Percentiles rank a stretch among this genome's conserved stretches.
phyloP scores from a whole-genome alignment of 1,284 basidiomycete species.

The Puccinia horiana region DNA sequence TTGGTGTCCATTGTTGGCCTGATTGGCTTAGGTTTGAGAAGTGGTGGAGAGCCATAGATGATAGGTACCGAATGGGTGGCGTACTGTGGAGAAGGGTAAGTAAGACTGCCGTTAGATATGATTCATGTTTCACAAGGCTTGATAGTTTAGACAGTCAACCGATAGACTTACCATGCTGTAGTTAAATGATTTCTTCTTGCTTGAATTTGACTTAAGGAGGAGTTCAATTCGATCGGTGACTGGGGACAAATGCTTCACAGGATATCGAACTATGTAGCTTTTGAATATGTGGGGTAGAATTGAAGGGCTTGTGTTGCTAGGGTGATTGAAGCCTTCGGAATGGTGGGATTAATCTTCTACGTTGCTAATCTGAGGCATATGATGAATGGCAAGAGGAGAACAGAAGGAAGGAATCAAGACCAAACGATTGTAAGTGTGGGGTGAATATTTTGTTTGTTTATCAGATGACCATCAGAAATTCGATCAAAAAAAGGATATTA shows the following conservation, averaged over 20 bases:
- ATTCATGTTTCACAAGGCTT: background rate
- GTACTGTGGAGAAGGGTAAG: background rate
- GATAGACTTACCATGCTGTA: background rate
- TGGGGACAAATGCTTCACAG: background rate
- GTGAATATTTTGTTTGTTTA: background rate
- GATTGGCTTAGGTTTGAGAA: conserved; percentile 15
- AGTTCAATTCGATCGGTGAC: background rate
- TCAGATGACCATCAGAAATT: background rate
- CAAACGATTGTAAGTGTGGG: conserved; percentile 13
- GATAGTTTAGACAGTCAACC: background rate
- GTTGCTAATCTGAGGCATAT: background rate
- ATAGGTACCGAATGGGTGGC: background rate
- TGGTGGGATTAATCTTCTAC: background rate
- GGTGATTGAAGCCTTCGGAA: background rate
- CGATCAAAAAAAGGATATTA: background rate
- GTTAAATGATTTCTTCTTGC: background rate
- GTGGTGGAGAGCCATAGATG: background rate
- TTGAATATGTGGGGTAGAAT: background rate
- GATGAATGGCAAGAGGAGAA: background rate
- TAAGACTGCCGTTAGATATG: background rate
- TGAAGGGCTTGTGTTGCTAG: background rate
- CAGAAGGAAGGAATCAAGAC: background rate
- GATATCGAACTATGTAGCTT: background rate
- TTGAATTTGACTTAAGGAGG: background rate
- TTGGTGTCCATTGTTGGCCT: conserved; percentile 9